A percentile compares a stretch with the other conserved stretches of the same genome.
Evolutionary conservation across 495 filamentous ascomycete genomes (phyloP).

Genomic region (Podospora pseudopauciseta): DNA sequence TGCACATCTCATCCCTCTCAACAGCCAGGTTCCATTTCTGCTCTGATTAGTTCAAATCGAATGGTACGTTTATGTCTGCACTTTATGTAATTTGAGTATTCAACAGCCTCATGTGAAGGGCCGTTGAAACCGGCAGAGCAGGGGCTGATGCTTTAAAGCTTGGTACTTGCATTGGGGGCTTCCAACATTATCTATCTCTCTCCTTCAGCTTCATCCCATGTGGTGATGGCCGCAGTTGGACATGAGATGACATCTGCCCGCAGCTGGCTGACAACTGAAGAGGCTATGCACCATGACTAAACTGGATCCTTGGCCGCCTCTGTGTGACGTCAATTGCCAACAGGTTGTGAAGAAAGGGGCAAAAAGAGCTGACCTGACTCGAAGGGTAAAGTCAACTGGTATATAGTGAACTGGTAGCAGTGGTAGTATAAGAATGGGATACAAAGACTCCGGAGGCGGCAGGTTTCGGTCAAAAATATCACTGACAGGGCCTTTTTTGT

Average conservation of each 20-base stretch:
- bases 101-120: no score
- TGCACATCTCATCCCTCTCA: no score
- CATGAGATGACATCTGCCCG: not conserved
- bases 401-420: not conserved
- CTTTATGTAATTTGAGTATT: no score
- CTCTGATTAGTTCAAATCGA: no score
- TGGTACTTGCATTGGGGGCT: no score
- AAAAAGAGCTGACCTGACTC: not conserved
- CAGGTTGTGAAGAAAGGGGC: not conserved
- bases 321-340: not conserved
- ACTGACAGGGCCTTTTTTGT: not conserved
- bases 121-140: no score
- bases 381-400: not conserved
- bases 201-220: not conserved
- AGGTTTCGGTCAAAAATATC: not conserved
- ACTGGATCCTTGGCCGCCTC: not conserved
- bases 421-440: not conserved
- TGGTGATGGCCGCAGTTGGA: not conserved
- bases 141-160: no score
- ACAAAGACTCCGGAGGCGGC: not conserved
- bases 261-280: not conserved
- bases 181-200: no score
- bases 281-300: not conserved
- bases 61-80: no score
- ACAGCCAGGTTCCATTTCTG: no score